These are phyloP conservation scores for Fonsecaea erecta DNA, from an alignment of 2,329 filamentous ascomycete species.

Conservation along the genomic window DNA sequence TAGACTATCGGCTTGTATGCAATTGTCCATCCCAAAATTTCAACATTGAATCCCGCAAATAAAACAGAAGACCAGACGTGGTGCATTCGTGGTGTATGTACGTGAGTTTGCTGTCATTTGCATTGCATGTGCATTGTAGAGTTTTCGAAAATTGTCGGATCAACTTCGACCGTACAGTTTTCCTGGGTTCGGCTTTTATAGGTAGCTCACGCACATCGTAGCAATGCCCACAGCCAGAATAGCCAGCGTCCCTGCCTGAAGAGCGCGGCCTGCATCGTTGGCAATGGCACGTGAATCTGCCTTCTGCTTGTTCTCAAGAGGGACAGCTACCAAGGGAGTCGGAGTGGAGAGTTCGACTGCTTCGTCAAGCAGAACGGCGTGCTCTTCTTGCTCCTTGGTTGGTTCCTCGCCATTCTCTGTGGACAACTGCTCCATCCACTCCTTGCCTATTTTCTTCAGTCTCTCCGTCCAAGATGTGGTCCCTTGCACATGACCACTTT, in stretches of 20 bases:
- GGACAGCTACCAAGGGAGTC: background rate
- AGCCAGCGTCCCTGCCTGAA: constrained; percentile 18
- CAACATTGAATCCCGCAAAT: background rate
- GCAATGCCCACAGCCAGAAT: constrained; percentile 16
- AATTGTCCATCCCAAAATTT: background rate
- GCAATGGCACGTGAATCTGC: background rate
- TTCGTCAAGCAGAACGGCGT: background rate
- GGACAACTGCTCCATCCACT: background rate
- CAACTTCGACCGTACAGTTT: background rate
- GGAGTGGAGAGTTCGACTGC: background rate
- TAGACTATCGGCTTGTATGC: background rate
- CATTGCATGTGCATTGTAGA: background rate
- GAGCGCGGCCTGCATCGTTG: constrained; percentile 9
- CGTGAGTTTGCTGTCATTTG: background rate
- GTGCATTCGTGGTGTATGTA: background rate
- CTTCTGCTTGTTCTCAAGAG: background rate
- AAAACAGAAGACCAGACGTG: background rate
- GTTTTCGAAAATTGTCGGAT: background rate
- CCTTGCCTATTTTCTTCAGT: background rate
- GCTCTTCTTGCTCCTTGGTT: background rate
- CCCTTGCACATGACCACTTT: background rate
- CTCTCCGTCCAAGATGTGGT: constrained; percentile 2
- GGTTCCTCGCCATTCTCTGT: background rate
- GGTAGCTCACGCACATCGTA: constrained; percentile 11
- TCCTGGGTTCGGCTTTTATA: constrained; percentile 5